A percentile compares a stretch with the other conserved stretches of the same genome.
These are phyloP conservation scores for Plenodomus tracheiphilus DNA, from an alignment of 2,329 filamentous ascomycete species.

Conservation along the genomic window DNA sequence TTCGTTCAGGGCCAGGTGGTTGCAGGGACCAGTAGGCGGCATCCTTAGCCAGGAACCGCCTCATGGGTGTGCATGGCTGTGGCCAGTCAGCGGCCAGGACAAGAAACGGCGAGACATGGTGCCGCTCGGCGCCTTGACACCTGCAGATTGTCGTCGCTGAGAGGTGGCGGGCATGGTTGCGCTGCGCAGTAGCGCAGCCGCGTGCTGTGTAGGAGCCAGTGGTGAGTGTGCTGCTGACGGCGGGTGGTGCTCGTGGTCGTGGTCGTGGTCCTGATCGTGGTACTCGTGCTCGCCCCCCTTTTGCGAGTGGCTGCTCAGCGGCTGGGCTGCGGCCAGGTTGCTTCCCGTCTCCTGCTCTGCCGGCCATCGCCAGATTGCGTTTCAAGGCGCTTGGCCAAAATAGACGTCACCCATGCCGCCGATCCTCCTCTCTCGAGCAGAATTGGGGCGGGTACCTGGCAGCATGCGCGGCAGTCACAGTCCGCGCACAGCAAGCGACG, in stretches of 20 bases:
- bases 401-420: constrained; percentile 29
- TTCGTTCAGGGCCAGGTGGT: constrained; percentile 35
- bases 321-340: not conserved
- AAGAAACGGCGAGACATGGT: constrained; percentile 14
- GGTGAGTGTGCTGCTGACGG: constrained; percentile 5
- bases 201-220: constrained; percentile 3
- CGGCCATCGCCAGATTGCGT: constrained; percentile 30
- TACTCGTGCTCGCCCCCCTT: not conserved
- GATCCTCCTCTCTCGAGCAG: constrained; percentile 38
- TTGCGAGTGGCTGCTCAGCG: not conserved
- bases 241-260: not conserved
- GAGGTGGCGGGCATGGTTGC: constrained; percentile 14
- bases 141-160: constrained; percentile 69
- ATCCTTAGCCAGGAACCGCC: constrained; percentile 28
- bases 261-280: not conserved
- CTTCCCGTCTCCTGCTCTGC: constrained; percentile 11
- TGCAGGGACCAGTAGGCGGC: constrained; percentile 32
- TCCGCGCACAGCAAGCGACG: constrained; percentile 4
- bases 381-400: constrained; percentile 40
- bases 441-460: constrained; percentile 32
- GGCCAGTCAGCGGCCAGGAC: constrained; percentile 25
- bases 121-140: constrained; percentile 42
- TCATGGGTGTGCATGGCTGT: constrained; percentile 17
- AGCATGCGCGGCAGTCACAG: constrained; percentile 19
- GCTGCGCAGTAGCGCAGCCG: constrained; percentile 1